Base-by-base conservation (phyloP, 1,284 basidiomycete genomes). In the Psilocybe mexicana region DNA sequence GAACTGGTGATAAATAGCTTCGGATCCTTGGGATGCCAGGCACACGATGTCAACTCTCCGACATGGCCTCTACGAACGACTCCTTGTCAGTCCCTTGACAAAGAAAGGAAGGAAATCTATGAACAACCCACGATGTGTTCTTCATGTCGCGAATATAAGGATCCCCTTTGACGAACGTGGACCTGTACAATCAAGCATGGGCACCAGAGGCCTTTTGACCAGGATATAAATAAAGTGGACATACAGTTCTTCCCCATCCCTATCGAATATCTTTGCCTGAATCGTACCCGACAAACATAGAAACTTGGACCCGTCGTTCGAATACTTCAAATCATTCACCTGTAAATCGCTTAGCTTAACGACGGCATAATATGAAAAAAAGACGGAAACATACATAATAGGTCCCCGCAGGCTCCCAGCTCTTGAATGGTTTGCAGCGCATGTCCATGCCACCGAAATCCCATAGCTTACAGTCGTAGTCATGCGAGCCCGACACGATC, bases 121-220 rank as follows among this genome's bases (percentile, higher is more conserved):
- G 14, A 14, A n/a, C 38, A 38, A 77, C 87, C 64, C 65, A 94
- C 94, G 85, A 82, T 58, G 97, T 99, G 69, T 98, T 90, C 73
- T 94, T 94, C 93, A 99, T 97, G 75, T 99, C 97, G 54, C 97
- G 88, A 67, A 99, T 92, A 71, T 98, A 99, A 62, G 92, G 93
- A 75, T 99, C 97, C 36, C 97, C 97, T 76, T 98, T 97, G 71
- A 93, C 81, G 71, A 86, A 97, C 63, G 91, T 90, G 60, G 88
- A 87, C 71, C 93, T 94, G 71, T 14, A 53, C 60, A 69, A 76
- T 79, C 74, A 79, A 75, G 76, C 82, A 70, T 79, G 77, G 71
- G 74, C 72, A 78, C 73, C 65, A 72, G 7, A 65, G 14, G 67
- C 64, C 18, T 18, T 67, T 64, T 59, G 56, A 43, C 48, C 40